A percentile compares a stretch with the other conserved stretches of the same genome.
phyloP scores from a whole-genome alignment of 139 green algal genomes.

The Coelastrella sp. region DNA sequence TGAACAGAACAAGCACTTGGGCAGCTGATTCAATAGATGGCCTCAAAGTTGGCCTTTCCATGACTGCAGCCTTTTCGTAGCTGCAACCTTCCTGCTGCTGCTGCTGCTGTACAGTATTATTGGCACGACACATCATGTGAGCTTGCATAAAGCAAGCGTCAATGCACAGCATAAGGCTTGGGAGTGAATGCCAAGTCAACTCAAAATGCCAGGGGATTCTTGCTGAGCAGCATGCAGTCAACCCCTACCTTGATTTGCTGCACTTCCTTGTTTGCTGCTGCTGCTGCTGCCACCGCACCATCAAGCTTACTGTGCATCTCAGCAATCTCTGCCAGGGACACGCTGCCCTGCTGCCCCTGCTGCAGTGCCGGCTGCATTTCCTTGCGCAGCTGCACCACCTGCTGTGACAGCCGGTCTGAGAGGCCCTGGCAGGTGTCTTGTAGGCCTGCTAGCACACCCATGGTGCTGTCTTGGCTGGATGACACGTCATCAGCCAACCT shows the following conservation, averaged over 20 bases:
- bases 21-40: too few relatives aligned
- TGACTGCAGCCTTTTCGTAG: too few relatives aligned
- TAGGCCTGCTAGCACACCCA: conserved; percentile 10
- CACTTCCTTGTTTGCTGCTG: conserved; percentile 1
- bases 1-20: too few relatives aligned
- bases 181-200: too few relatives aligned
- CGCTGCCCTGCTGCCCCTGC: not conserved
- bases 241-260: not conserved
- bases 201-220: too few relatives aligned
- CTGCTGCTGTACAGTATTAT: too few relatives aligned
- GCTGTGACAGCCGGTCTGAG: not conserved
- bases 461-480: not conserved
- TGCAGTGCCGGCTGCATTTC: conserved; percentile 32
- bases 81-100: too few relatives aligned
- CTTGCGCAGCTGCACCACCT: conserved; percentile 22
- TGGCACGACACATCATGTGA: too few relatives aligned
- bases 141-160: too few relatives aligned
- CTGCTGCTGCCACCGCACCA: not conserved
- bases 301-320: conserved; percentile 26
- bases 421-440: not conserved
- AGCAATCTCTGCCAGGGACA: conserved; percentile 23
- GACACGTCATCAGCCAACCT: not conserved
- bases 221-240: too few relatives aligned
- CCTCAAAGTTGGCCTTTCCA: too few relatives aligned
- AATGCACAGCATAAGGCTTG: too few relatives aligned